These are phyloP conservation scores for Eimeria falciformis DNA, from an alignment of 169 alveolate species.

Conservation along the genomic window DNA sequence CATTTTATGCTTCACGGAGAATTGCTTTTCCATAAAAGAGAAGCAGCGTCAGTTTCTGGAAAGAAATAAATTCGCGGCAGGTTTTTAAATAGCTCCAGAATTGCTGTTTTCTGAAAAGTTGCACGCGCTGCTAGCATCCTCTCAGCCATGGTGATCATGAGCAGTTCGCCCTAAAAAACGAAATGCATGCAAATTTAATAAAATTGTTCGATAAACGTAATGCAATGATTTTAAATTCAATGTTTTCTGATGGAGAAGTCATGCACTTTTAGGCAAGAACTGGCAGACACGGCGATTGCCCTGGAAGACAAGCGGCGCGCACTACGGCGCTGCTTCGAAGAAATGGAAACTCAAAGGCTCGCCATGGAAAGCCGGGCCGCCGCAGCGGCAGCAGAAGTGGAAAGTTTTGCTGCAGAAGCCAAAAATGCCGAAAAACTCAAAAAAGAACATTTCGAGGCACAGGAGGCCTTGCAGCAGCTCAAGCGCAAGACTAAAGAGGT, in stretches of 20 bases:
- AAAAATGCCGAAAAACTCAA: background rate
- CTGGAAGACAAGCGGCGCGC: conserved; percentile 60
- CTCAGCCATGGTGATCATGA: no score
- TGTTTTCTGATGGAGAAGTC: background rate
- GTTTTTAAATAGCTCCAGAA: no score
- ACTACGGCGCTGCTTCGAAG: conserved; percentile 43
- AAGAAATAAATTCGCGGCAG: no score
- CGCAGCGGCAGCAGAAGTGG: conserved; percentile 54
- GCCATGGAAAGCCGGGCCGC: conserved; percentile 58
- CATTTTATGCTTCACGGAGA: no score
- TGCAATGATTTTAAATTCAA: background rate
- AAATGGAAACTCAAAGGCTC: conserved; percentile 37
- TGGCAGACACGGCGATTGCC: conserved; percentile 46
- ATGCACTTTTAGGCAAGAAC: conserved; percentile 37
- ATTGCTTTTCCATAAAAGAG: no score
- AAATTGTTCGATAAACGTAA: background rate
- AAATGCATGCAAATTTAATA: no score
- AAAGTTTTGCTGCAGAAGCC: conserved; percentile 30
- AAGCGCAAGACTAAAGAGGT: conserved; percentile 47
- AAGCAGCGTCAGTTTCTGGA: no score
- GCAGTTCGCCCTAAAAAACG: no score
- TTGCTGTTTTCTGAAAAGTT: no score
- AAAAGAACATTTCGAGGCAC: conserved; percentile 22
- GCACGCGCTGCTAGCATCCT: no score
- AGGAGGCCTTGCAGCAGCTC: conserved; percentile 36